Percentiles rank a stretch among this genome's conserved stretches.
These are phyloP conservation scores for Yarrowia porcina DNA, from an alignment of 805 yeast species.

Conservation along the genomic window DNA sequence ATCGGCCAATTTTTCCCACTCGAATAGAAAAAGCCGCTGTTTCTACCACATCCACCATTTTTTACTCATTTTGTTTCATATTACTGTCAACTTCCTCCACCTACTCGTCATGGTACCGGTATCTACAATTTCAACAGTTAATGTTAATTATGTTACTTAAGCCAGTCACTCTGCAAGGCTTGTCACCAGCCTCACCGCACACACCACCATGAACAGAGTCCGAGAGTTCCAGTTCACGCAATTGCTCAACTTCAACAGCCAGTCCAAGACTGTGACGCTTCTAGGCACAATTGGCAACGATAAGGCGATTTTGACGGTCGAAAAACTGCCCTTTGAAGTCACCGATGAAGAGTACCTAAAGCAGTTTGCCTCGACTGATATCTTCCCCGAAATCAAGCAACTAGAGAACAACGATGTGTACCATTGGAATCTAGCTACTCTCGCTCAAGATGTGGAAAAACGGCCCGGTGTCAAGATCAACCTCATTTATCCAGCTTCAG, in stretches of 20 bases:
- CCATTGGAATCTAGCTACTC: slow-evolving; percentile 66
- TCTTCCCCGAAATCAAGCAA: slow-evolving; percentile 34
- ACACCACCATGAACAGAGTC: slow-evolving; percentile 4
- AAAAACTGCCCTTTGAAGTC: slow-evolving; percentile 43
- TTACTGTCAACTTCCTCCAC: no score
- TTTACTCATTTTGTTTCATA: no score
- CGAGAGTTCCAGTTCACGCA: slow-evolving; percentile 3
- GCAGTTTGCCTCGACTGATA: slow-evolving; percentile 1
- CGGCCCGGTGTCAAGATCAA: slow-evolving; percentile 68
- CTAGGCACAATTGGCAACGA: slow-evolving; percentile 62
- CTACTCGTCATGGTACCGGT: no score
- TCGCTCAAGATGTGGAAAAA: slow-evolving; percentile 44
- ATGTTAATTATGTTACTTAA: no score
- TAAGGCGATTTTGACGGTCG: slow-evolving; percentile 68
- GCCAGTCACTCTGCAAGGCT: no score
- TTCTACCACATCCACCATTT: no score
- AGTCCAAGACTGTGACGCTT: slow-evolving; percentile 60
- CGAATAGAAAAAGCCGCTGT: no score
- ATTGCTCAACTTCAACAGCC: slow-evolving; percentile 39
- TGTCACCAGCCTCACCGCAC: no score
- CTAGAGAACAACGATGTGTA: slow-evolving; percentile 79
- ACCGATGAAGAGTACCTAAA: slow-evolving; percentile 5
- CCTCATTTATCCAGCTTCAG: slow-evolving; percentile 85
- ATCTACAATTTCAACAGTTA: no score
- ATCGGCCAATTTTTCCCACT: no score